These are phyloP conservation scores for Geum urbanum DNA, from an alignment of 306 rosid genomes.

Conservation along the genomic window DNA sequence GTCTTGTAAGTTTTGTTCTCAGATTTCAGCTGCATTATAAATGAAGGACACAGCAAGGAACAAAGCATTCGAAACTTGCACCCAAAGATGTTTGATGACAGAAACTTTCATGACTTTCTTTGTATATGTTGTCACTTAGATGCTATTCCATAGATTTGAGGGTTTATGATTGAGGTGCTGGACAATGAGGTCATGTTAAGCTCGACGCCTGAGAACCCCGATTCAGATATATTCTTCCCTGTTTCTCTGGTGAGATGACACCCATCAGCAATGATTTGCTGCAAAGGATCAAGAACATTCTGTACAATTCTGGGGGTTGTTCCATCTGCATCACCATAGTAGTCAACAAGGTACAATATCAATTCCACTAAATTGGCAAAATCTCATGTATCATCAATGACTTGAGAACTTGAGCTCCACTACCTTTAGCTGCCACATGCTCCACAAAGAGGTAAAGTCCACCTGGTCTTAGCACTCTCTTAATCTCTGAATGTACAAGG, in stretches of 20 bases:
- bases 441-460: slow-evolving; percentile 72
- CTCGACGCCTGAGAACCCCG: slow-evolving; percentile 65
- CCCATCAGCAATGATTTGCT: slow-evolving; percentile 63
- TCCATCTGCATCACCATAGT: slow-evolving; percentile 52
- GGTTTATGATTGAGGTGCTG: slow-evolving; percentile 46
- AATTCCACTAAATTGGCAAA: neutral
- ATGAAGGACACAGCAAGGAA: neutral
- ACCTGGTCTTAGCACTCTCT: slow-evolving; percentile 71
- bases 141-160: slow-evolving; percentile 71
- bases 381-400: slow-evolving; percentile 6
- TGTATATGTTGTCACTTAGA: slow-evolving; percentile 31
- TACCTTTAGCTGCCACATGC: slow-evolving; percentile 86
- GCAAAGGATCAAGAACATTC: slow-evolving; percentile 64
- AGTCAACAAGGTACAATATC: neutral
- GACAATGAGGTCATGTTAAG: slow-evolving; percentile 44
- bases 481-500: slow-evolving; percentile 52
- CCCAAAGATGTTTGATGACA: neutral
- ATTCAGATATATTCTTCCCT: slow-evolving; percentile 44
- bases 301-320: slow-evolving; percentile 54
- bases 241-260: slow-evolving; percentile 75
- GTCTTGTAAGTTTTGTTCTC: no score
- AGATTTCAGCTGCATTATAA: neutral
- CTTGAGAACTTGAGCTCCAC: slow-evolving; percentile 14
- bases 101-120: neutral
- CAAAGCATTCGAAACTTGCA: neutral